A percentile compares a stretch with the other conserved stretches of the same genome.
Conservation (phyloP, 1,139 yeast species). For the Fermentozyma sake region DNA sequence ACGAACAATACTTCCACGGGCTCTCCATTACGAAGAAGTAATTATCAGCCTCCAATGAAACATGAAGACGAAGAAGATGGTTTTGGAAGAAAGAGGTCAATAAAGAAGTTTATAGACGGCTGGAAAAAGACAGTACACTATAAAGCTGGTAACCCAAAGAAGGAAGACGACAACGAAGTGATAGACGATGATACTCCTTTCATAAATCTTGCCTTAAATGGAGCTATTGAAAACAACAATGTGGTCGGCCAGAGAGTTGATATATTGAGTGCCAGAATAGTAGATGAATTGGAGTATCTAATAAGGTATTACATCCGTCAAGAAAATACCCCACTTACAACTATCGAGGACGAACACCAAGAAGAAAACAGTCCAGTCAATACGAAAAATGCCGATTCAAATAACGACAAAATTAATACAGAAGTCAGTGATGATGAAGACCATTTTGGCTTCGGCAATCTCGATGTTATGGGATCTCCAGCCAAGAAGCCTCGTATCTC, state of each 20-base stretch:
- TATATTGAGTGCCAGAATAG: constrained; percentile 70
- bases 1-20: constrained; percentile 1
- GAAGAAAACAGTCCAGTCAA: constrained; percentile 4
- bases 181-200: constrained; percentile 5
- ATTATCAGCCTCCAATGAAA: constrained; percentile 1
- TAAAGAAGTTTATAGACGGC: constrained; percentile 38
- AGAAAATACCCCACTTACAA: constrained; percentile 17
- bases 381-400: constrained; percentile 8
- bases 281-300: constrained; percentile 62
- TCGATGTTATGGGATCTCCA: constrained; percentile 12
- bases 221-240: constrained; percentile 9
- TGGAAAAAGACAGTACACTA: constrained; percentile 30
- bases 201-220: constrained; percentile 6
- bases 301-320: constrained; percentile 31
- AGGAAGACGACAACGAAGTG: constrained; percentile 6
- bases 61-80: not conserved
- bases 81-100: constrained; percentile 30
- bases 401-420: constrained; percentile 9
- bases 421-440: constrained; percentile 17
- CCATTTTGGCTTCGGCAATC: constrained; percentile 7
- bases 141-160: constrained; percentile 11
- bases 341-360: constrained; percentile 18
- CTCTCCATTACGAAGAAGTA: constrained; percentile 7
- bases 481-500: constrained; percentile 10
- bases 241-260: constrained; percentile 53